Base-by-base conservation (phyloP, 1,284 basidiomycete species). In the Neonothopanus nambi region DNA sequence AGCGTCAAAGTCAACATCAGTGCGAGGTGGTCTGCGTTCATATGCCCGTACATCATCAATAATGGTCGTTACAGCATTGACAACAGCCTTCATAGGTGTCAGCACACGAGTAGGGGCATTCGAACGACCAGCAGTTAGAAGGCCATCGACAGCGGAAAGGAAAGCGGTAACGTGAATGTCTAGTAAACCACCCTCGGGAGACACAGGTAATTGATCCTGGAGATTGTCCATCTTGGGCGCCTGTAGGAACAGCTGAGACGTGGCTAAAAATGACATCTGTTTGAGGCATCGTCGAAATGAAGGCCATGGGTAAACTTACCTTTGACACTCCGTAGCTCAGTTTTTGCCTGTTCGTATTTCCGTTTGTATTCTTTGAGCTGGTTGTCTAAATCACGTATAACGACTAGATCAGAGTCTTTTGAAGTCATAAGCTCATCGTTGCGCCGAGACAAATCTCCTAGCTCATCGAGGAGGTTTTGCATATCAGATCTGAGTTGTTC, bases 101-200 rank as follows among this genome's bases (percentile, higher is more conserved):
- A 99, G 81, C 1, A 98, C 93, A 28, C 89, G 86, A 1, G 91
- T 89, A 0, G 95, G 94, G 2, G 90, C 83, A 64, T 89, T 90
- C 2, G 93, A 93, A 11, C 95, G 89, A 28, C 82, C 84, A 52
- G 85, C 86, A 23, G 82, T 80, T 47, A 89, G 75, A 9, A 99
- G 81, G 51, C 83, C 82, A 67, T 99, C 96, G 64, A 98, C 87
- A 21, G 91, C 89, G 38, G 87, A 87, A 57, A 98, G 84, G 79
- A 99, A 98, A 9, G 91, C 85, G 2, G 93, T 95, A 59, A 98
- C 80, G 63, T 97, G 90, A 48, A 95, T 85, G 67, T 99, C 97
- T 26, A 90, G 79, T 38, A 99, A 84, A n/a, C 89, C 95, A 38
- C 97, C 97, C 56, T 92, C 88, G 1, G 86, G 71, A 12, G 91